Percentiles rank a stretch among this genome's conserved stretches.
These are phyloP conservation scores for Ophiostoma ips DNA, from an alignment of 2,329 filamentous ascomycete genomes.

Conservation along the genomic window DNA sequence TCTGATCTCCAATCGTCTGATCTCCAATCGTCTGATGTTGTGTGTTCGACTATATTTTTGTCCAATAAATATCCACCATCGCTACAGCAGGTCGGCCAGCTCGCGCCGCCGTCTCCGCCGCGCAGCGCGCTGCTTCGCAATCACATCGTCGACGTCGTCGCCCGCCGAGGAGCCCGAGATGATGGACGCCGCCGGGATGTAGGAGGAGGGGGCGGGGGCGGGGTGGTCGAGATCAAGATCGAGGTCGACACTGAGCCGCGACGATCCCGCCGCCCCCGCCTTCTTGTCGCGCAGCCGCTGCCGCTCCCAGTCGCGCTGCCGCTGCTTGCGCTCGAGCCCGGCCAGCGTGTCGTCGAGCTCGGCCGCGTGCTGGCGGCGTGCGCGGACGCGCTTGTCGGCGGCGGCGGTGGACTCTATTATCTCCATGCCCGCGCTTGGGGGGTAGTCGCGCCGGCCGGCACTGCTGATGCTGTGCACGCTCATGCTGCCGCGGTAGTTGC, in stretches of 20 bases:
- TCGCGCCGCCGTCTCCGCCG: constrained; percentile 6
- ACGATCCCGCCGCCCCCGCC: not conserved
- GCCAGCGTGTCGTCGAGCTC: constrained; percentile 3
- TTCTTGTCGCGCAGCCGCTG: constrained; percentile 9
- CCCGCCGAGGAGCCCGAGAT: not conserved
- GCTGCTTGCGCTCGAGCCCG: not conserved
- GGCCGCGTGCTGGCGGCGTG: not conserved
- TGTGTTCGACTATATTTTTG: too few species aligned
- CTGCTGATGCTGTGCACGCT: not conserved
- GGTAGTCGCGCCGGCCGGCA: not conserved
- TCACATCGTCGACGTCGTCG: constrained; percentile 6
- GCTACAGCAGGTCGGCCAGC: not conserved
- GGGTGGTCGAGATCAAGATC: not conserved
- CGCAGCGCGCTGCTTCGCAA: not conserved
- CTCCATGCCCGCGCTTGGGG: too few species aligned
- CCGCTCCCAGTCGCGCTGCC: constrained; percentile 9
- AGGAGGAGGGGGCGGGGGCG: too few species aligned
- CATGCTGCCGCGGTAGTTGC: not conserved
- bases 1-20: too few species aligned
- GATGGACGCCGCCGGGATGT: not conserved
- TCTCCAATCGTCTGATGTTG: too few species aligned
- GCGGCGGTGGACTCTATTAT: not conserved
- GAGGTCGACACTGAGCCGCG: not conserved
- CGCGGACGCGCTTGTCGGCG: not conserved
- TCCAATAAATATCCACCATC: too few species aligned